These are phyloP conservation scores for Ramularia endophylla DNA, from an alignment of 2,329 filamentous ascomycete species.

Conservation along the genomic window DNA sequence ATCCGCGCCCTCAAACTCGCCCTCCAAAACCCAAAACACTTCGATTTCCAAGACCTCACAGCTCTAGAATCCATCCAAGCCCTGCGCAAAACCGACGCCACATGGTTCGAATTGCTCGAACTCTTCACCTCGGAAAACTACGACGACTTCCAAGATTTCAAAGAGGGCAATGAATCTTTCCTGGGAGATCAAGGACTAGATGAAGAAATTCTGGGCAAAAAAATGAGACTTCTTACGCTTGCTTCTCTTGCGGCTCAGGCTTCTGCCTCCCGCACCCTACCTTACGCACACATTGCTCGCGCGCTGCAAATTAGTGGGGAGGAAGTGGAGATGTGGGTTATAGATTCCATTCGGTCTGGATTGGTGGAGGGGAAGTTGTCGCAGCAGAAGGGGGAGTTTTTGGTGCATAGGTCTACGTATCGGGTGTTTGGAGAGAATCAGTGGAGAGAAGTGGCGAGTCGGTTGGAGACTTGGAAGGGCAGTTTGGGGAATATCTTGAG, in stretches of 20 bases:
- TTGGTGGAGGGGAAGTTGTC: constrained; percentile 95
- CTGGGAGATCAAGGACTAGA: constrained; percentile 69
- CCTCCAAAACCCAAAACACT: constrained; percentile 60
- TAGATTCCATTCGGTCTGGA: constrained; percentile 92
- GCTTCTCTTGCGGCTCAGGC: constrained; percentile 80
- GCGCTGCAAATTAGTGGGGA: constrained; percentile 74
- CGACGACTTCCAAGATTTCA: constrained; percentile 93
- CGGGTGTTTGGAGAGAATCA: constrained; percentile 97
- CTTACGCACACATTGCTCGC: constrained; percentile 78
- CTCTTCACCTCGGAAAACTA: constrained; percentile 92
- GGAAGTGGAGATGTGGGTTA: constrained; percentile 97
- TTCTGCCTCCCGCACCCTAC: constrained; percentile 71
- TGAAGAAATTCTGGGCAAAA: constrained; percentile 71
- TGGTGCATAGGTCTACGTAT: constrained; percentile 94
- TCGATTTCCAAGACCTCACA: constrained; percentile 68
- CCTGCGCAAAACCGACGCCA: constrained; percentile 74
- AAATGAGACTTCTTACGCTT: constrained; percentile 94
- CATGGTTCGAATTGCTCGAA: constrained; percentile 87
- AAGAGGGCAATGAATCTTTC: constrained; percentile 82
- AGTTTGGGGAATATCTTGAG: constrained; percentile 72
- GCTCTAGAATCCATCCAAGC: constrained; percentile 74
- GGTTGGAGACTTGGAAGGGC: constrained; percentile 84
- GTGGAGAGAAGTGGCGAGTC: constrained; percentile 88
- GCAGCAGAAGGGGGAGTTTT: constrained; percentile 86
- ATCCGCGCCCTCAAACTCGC: constrained; percentile 61